These are phyloP conservation scores for Aspergillus proliferans DNA, from an alignment of 2,329 filamentous ascomycete genomes.

Conservation along the genomic window DNA sequence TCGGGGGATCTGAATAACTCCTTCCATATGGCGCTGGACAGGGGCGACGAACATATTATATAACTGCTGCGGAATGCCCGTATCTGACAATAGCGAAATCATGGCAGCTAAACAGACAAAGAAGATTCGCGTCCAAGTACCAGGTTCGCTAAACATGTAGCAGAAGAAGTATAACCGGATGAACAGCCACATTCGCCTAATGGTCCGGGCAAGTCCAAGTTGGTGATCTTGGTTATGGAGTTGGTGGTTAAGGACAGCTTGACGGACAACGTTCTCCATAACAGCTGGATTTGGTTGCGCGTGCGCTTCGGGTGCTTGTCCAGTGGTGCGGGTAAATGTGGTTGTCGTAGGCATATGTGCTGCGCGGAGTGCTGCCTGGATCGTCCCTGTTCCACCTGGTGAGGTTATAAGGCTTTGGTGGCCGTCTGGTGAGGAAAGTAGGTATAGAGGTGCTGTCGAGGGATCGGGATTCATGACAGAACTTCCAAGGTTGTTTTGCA, in stretches of 20 bases:
- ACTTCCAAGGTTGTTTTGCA: constrained; percentile 6
- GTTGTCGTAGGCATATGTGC: constrained; percentile 3
- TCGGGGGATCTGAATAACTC: constrained; percentile 29
- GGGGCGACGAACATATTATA: constrained; percentile 32
- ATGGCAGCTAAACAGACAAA: constrained; percentile 34
- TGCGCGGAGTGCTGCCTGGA: constrained; percentile 11
- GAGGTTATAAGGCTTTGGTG: constrained; percentile 41
- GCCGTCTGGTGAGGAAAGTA: constrained; percentile 41
- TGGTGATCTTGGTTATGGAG: constrained; percentile 17
- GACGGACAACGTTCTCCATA: constrained; percentile 28
- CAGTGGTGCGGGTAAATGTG: background rate
- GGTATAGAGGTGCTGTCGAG: constrained; percentile 27
- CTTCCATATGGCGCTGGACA: constrained; percentile 40
- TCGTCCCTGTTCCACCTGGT: constrained; percentile 24
- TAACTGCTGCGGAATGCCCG: constrained; percentile 31
- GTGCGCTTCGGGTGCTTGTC: constrained; percentile 6
- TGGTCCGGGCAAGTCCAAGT: constrained; percentile 35
- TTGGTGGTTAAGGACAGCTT: constrained; percentile 26
- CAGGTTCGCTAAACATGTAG: constrained; percentile 51
- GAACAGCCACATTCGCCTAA: constrained; percentile 51
- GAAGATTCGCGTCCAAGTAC: constrained; percentile 39
- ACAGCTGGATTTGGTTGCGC: constrained; percentile 14
- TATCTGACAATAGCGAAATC: constrained; percentile 37
- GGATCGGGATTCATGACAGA: constrained; percentile 4
- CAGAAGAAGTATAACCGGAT: constrained; percentile 53